Conservation (phyloP, 2,329 filamentous ascomycete genomes). For the Teratosphaeria nubilosa region DNA sequence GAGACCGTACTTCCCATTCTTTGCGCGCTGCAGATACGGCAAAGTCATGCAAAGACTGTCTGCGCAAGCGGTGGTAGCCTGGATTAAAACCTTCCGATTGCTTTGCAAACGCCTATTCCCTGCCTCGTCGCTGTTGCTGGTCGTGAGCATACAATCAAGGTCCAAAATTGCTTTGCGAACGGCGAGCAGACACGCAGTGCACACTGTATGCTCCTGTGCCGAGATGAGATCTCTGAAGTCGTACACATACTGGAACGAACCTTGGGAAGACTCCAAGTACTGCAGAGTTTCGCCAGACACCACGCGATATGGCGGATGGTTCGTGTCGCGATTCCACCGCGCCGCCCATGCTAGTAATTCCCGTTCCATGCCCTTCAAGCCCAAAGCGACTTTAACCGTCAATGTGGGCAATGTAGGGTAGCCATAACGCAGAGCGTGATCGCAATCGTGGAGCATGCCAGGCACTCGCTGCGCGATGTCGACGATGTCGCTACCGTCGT, state of each 20-base stretch:
- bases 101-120: not conserved
- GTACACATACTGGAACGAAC: not conserved
- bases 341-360: not conserved
- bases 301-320: not conserved
- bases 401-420: not conserved
- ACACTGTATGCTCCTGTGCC: not conserved
- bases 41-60: not conserved
- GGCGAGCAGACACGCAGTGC: not conserved
- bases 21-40: not conserved
- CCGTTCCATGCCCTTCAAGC: not conserved
- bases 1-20: not conserved
- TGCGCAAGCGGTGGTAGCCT: not conserved
- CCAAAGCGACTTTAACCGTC: not conserved
- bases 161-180: not conserved
- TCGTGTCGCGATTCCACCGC: not conserved
- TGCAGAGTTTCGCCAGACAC: not conserved
- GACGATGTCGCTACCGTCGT: not conserved
- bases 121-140: not conserved
- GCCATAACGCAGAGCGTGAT: not conserved
- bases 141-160: not conserved
- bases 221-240: not conserved
- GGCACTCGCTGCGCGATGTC: not conserved
- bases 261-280: not conserved
- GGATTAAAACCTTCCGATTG: not conserved
- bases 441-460: not conserved